Evolutionary conservation across 345 rosid species (phyloP).

Genomic region (Alliaria petiolata): DNA sequence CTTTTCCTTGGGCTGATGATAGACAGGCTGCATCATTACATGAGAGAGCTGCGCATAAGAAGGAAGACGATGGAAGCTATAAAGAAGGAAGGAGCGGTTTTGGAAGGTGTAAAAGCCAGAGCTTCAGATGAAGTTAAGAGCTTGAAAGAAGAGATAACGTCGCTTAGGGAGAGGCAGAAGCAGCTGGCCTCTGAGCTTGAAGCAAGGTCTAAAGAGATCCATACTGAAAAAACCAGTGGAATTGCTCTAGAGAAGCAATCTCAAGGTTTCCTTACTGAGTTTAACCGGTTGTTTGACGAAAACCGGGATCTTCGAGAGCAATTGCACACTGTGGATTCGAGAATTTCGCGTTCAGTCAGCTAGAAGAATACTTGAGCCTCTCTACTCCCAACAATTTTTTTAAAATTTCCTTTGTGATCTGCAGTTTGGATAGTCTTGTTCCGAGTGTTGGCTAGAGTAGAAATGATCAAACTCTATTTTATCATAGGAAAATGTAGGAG

Average conservation of each 20-base stretch:
- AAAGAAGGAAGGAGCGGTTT: conserved; percentile 56
- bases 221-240: conserved; percentile 62
- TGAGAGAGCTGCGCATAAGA: conserved; percentile 74
- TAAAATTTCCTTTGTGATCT: background rate
- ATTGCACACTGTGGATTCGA: conserved; percentile 61
- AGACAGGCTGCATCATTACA: conserved; percentile 85
- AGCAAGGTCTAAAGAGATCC: conserved; percentile 47
- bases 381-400: background rate
- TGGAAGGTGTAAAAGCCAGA: conserved; percentile 58
- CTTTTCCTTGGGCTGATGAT: conserved; percentile 82
- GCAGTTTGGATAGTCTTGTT: background rate
- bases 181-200: conserved; percentile 50
- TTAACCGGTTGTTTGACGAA: conserved; percentile 78
- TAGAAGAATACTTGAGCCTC: conserved; percentile 68
- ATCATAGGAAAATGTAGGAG: background rate
- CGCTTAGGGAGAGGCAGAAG: conserved; percentile 41
- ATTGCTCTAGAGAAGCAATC: conserved; percentile 86
- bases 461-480: background rate
- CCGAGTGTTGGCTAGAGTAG: conserved; percentile 2
- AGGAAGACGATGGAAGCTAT: conserved; percentile 78
- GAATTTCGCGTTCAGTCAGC: conserved; percentile 50
- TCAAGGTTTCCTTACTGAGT: conserved; percentile 91
- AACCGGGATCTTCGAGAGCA: conserved; percentile 66
- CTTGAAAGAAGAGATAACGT: conserved; percentile 50
- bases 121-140: conserved; percentile 48